Evolutionary conservation across 176 grass and related monocot species (phyloP).

Genomic region (Musa troglodytarum): DNA sequence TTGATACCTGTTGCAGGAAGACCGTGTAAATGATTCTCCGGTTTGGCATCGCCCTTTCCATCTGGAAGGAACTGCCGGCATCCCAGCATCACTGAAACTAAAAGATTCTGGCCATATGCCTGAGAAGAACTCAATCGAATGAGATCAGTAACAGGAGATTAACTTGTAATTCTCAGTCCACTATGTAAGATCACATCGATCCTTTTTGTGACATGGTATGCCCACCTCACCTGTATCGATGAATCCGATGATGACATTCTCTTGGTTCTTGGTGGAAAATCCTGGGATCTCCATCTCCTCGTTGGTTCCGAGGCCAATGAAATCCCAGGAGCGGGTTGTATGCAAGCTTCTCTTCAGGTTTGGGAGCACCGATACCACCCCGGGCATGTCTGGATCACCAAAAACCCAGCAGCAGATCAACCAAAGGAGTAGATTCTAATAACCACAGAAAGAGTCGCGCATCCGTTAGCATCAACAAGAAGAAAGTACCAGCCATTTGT

Average conservation of each 20-base stretch:
- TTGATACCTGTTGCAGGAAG: slow-evolving; percentile 14
- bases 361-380: slow-evolving; percentile 55
- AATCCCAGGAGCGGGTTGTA: slow-evolving; percentile 78
- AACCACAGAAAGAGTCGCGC: neutral
- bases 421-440: neutral
- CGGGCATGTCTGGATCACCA: slow-evolving; percentile 43
- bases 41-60: slow-evolving; percentile 20
- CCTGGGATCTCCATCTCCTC: slow-evolving; percentile 47
- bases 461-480: neutral
- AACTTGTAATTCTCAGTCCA: neutral
- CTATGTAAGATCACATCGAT: too few relatives aligned
- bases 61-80: slow-evolving; percentile 15
- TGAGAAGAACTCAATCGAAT: neutral
- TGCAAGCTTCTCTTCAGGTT: slow-evolving; percentile 52
- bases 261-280: slow-evolving; percentile 60
- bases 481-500: slow-evolving; percentile 33
- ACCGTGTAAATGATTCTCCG: slow-evolving; percentile 2
- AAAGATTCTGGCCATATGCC: slow-evolving; percentile 20
- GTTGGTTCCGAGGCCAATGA: slow-evolving; percentile 56
- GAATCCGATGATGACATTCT: slow-evolving; percentile 18
- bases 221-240: slow-evolving; percentile 9
- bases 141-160: too few relatives aligned
- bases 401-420: neutral
- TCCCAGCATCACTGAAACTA: slow-evolving; percentile 16
- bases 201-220: too few relatives aligned